Evolutionary conservation across 2,329 filamentous ascomycete species (phyloP).

Genomic region (Aspergillus sp.): DNA sequence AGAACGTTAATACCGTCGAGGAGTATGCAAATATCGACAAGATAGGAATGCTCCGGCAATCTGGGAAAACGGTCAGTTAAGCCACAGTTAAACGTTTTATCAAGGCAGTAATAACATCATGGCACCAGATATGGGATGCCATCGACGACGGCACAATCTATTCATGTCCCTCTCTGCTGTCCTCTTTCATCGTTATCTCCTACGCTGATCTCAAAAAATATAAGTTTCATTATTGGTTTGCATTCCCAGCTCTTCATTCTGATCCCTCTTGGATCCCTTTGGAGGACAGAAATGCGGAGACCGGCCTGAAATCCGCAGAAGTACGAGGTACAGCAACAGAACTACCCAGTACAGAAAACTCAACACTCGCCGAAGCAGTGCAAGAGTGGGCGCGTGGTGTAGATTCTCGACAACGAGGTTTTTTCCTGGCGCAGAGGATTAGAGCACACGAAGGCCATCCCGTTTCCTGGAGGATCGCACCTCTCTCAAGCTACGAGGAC

Average conservation of each 20-base stretch:
- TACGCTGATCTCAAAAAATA: conserved; percentile 98
- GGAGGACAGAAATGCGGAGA: conserved; percentile 20
- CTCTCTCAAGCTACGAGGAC: conserved; percentile 74
- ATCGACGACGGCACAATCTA: conserved; percentile 97
- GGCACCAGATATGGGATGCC: conserved; percentile 83
- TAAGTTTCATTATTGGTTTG: conserved; percentile 97
- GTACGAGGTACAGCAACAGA: conserved; percentile 21
- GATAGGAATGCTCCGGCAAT: conserved; percentile 70
- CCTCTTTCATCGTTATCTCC: conserved; percentile 84
- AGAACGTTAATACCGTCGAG: conserved; percentile 94
- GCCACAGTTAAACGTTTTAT: background rate
- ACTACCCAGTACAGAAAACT: conserved; percentile 69
- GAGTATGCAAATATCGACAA: conserved; percentile 87
- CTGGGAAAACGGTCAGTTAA: conserved; percentile 69
- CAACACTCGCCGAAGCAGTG: conserved; percentile 74
- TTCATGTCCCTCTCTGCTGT: conserved; percentile 85
- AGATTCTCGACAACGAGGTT: conserved; percentile 84
- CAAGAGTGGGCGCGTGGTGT: conserved; percentile 84
- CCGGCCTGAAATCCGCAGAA: conserved; percentile 20
- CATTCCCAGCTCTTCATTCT: conserved; percentile 89
- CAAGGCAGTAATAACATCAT: conserved; percentile 12
- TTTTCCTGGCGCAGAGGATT: conserved; percentile 84
- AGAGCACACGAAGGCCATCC: background rate
- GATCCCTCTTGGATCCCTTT: conserved; percentile 75
- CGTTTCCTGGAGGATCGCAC: conserved; percentile 69